Conservation (phyloP, 1,139 yeast genomes). For the Scheffersomyces titani region DNA sequence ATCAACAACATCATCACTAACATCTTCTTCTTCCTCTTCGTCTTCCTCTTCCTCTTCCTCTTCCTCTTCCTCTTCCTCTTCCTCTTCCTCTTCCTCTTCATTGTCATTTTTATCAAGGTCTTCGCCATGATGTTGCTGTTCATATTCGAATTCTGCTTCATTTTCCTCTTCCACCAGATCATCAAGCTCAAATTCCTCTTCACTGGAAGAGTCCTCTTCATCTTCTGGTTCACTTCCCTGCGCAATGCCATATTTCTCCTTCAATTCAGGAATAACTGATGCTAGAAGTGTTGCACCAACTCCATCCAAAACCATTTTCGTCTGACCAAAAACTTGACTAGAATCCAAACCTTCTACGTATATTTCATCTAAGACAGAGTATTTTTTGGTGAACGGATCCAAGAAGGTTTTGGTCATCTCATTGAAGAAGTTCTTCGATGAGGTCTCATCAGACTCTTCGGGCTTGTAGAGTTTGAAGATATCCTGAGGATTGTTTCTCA, state of each 20-base stretch:
- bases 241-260: conserved; percentile 21
- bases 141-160: conserved; percentile 8
- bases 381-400: conserved; percentile 64
- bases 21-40: conserved; percentile 19
- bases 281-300: conserved; percentile 59
- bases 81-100: conserved; percentile 18
- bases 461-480: conserved; percentile 23
- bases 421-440: conserved; percentile 22
- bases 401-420: conserved; percentile 52
- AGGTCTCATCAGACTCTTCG: conserved; percentile 8
- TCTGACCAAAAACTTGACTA: conserved; percentile 92
- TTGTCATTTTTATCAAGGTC: conserved; percentile 10
- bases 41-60: conserved; percentile 15
- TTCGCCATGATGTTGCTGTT: conserved; percentile 12
- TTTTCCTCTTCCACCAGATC: conserved; percentile 16
- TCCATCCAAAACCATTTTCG: conserved; percentile 77
- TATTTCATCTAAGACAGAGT: conserved; percentile 78
- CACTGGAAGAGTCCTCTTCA: conserved; percentile 12
- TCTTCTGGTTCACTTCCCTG: conserved; percentile 20
- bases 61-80: conserved; percentile 11
- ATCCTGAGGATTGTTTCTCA: conserved; percentile 26
- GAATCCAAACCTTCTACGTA: conserved; percentile 87
- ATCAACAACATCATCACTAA: conserved; percentile 15
- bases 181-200: conserved; percentile 13
- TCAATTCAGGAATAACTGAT: conserved; percentile 46